Conservation (phyloP, 192 early-diverging fungal species). For the Phycomyces nitens region DNA sequence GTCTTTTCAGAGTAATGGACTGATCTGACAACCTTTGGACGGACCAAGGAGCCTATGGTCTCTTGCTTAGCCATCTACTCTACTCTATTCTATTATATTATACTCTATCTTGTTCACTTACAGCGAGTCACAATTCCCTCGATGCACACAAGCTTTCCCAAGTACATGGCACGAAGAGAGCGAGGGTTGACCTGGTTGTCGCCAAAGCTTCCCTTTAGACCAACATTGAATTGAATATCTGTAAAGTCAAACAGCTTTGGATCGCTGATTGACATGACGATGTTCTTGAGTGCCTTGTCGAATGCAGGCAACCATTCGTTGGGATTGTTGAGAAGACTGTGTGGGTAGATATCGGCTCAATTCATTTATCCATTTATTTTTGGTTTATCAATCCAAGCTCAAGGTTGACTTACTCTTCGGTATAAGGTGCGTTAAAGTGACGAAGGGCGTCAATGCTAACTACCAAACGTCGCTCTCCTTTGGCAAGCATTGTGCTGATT, state of each 20-base stretch:
- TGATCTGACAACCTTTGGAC: slow-evolving; percentile 88
- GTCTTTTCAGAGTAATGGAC: slow-evolving; percentile 93
- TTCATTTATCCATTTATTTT: slow-evolving; percentile 2
- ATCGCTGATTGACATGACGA: slow-evolving; percentile 34
- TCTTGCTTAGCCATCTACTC: background rate
- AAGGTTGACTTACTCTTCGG: slow-evolving; percentile 57
- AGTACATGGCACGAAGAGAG: slow-evolving; percentile 68
- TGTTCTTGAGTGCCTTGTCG: slow-evolving; percentile 69
- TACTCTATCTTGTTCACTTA: slow-evolving; percentile 41
- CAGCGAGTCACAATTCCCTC: slow-evolving; percentile 99
- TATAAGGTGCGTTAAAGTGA: slow-evolving; percentile 66
- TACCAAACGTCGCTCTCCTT: slow-evolving; percentile 60
- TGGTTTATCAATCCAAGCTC: background rate
- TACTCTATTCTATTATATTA: too few relatives aligned
- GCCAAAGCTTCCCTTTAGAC: slow-evolving; percentile 91
- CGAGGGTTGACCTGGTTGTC: slow-evolving; percentile 84
- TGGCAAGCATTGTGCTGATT: slow-evolving; percentile 19
- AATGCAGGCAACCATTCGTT: slow-evolving; percentile 84
- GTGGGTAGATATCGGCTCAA: slow-evolving; percentile 4
- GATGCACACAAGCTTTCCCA: slow-evolving; percentile 88
- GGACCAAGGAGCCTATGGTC: slow-evolving; percentile 79
- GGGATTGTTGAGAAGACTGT: slow-evolving; percentile 66
- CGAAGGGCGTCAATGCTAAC: slow-evolving; percentile 90
- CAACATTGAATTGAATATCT: slow-evolving; percentile 64
- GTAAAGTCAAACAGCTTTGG: slow-evolving; percentile 34